Evolutionary conservation across 495 filamentous ascomycete genomes (phyloP), one percentile per base, ranked within the genome.

Genomic region (Lentithecium fluviatile): DNA sequence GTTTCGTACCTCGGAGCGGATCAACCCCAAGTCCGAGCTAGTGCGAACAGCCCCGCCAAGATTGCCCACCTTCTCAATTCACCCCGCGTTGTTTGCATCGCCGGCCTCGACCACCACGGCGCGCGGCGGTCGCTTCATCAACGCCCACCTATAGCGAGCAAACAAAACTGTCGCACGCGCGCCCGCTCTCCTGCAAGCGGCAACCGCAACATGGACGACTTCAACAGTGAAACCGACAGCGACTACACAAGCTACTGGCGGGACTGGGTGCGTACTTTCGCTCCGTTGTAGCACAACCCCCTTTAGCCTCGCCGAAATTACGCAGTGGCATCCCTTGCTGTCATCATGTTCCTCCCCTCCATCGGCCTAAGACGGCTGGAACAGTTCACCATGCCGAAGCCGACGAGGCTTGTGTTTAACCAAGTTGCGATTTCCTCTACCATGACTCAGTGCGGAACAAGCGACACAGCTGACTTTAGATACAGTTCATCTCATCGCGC

Each of bases 211-310:
- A 88, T 98, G 94, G 94, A 97, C 71, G 94, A 97, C 74, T 97
- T 92, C 73, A 92, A 87, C 61, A 96, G 91, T 69, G 94, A 98
- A 73, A 95, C 95, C 13, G 94, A 98, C 72, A 96, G 92, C 76
- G 95, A 97, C 73, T 98, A 97, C 74, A 96, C 94, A 32, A 96
- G 90, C 76, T 98, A 98, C 77, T 98, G 94, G 94, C 81, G 94
- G 75, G 94, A 98, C 77, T 98, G 94, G 94, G 93, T 96, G 79
- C 75, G 89, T 86, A 37, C 46, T 32, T 43, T 20, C 21, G 10
- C 24, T 24, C 8, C 21, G 52, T 54, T 38, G 29, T 6, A 45
- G 32, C 25, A 45, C 42, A 8, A 45, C 6, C 19, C 24, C 40
- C 23, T 12, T n/a, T 32, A 32, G 29, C 29, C 29, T 32, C 29